Evolutionary conservation across 305 asterid species (phyloP).

Genomic region (Rubia tinctorum): DNA sequence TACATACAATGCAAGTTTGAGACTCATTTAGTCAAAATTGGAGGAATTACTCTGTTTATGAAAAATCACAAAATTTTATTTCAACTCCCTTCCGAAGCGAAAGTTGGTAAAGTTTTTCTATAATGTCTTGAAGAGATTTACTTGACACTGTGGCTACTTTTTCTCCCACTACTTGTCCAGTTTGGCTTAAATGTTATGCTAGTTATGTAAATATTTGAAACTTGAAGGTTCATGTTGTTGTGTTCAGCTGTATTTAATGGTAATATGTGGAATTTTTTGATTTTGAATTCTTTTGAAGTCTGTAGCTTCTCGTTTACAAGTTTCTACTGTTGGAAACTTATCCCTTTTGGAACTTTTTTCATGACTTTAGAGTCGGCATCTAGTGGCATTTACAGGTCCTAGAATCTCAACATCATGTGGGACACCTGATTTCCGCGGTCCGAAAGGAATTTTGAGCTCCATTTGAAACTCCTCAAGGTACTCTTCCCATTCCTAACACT

Average conservation of each 20-base stretch:
- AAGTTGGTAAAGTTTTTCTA: neutral
- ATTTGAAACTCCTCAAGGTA: no score
- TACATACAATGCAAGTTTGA: neutral
- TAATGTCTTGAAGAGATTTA: neutral
- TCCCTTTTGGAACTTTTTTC: no score
- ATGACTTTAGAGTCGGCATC: conserved; percentile 82
- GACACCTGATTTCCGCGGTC: conserved; percentile 99
- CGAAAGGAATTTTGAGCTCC: conserved; percentile 60
- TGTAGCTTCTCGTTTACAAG: no score
- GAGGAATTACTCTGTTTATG: neutral
- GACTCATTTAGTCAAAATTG: neutral
- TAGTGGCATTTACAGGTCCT: conserved; percentile 98
- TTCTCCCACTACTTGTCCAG: neutral
- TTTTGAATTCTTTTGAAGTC: no score
- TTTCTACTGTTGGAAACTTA: no score
- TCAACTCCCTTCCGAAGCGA: neutral
- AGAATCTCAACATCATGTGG: conserved; percentile 98
- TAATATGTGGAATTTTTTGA: no score
- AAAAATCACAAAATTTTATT: neutral
- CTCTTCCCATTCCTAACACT: no score
- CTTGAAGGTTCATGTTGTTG: no score
- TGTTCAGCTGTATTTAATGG: no score
- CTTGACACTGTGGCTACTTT: neutral
- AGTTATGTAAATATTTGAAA: neutral
- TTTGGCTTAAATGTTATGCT: neutral